phyloP scores from a whole-genome alignment of 1,284 basidiomycete species.

The Baeospora myosura region DNA sequence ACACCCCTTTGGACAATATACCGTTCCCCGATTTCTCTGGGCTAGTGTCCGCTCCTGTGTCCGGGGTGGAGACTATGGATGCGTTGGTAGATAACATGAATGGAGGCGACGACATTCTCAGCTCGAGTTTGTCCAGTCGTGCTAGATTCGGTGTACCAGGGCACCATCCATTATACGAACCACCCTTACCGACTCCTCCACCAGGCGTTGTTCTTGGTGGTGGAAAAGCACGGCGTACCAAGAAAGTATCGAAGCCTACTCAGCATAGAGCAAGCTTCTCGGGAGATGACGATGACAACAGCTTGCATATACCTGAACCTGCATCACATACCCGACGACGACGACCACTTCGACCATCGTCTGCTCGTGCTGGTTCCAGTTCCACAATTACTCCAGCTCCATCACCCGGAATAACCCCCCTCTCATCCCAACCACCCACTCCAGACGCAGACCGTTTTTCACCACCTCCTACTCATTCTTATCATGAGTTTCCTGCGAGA shows the following conservation, averaged over 20 bases:
- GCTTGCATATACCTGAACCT: constrained; percentile 24
- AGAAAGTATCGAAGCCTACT: constrained; percentile 24
- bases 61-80: constrained; percentile 79
- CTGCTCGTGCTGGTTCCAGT: constrained; percentile 31
- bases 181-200: constrained; percentile 72
- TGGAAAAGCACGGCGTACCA: constrained; percentile 38
- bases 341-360: constrained; percentile 28
- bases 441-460: constrained; percentile 7
- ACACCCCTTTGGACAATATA: constrained; percentile 53
- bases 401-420: constrained; percentile 5
- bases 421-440: constrained; percentile 5
- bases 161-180: constrained; percentile 68
- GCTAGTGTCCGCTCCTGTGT: constrained; percentile 66
- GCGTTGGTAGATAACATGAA: constrained; percentile 83
- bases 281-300: constrained; percentile 37
- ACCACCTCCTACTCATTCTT: constrained; percentile 10
- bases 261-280: constrained; percentile 32
- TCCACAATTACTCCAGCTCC: constrained; percentile 19
- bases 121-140: constrained; percentile 35
- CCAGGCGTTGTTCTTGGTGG: constrained; percentile 70
- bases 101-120: constrained; percentile 50
- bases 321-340: constrained; percentile 30
- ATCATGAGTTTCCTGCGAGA: no score
- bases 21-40: constrained; percentile 50
- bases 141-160: constrained; percentile 43